A percentile compares a stretch with the other conserved stretches of the same genome.
phyloP scores from a whole-genome alignment of 352 stramenopile genomes.

The Phytophthora uliginosa region DNA sequence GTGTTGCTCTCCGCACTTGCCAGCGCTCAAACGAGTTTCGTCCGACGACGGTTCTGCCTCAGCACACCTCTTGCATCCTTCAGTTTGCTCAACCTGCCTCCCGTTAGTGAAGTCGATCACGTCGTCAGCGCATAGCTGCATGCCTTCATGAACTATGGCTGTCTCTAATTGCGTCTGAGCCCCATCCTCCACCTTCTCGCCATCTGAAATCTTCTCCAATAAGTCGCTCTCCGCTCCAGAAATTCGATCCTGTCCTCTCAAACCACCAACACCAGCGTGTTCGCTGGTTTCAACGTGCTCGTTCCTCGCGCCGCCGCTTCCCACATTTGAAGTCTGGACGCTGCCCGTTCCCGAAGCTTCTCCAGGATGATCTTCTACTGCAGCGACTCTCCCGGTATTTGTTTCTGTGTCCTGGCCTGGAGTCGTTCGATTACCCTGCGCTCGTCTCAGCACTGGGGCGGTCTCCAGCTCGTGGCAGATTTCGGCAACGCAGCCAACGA shows the following conservation, averaged over 20 bases:
- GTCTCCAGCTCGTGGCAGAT: constrained; percentile 13
- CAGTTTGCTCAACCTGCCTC: background rate
- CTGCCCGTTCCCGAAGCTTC: background rate
- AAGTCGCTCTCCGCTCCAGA: background rate
- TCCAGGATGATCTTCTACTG: background rate
- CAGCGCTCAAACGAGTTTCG: background rate
- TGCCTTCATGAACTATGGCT: no score
- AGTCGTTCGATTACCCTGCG: background rate
- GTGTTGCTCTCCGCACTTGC: background rate
- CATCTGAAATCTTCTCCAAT: background rate
- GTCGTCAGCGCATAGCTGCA: background rate
- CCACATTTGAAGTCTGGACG: background rate
- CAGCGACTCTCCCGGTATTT: background rate
- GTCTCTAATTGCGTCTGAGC: background rate
- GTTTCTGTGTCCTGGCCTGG: background rate
- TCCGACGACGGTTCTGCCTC: background rate
- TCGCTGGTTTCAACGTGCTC: background rate
- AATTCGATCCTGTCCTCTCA: background rate
- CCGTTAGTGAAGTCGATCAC: background rate
- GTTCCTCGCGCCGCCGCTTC: background rate
- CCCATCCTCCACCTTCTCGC: background rate
- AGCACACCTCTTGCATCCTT: background rate
- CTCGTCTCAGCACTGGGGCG: background rate
- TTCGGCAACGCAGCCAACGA: constrained; percentile 14
- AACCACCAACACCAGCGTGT: background rate